Evolutionary conservation across 2,329 filamentous ascomycete species (phyloP).

Genomic region (Thyridium curvatum): DNA sequence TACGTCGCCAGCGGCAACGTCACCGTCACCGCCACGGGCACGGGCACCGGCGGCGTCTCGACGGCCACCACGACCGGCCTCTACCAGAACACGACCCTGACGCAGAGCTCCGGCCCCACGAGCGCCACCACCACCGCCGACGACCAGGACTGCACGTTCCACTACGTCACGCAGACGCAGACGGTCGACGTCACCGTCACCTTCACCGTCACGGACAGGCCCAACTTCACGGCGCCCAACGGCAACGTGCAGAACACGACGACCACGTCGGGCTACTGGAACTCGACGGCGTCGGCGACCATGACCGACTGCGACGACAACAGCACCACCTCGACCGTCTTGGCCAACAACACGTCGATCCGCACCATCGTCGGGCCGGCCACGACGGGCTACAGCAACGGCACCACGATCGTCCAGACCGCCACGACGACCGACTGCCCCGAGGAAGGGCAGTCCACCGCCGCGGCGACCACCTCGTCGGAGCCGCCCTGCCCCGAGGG

Average conservation of each 20-base stretch:
- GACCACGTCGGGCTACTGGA: slow-evolving; percentile 1
- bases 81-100: slow-evolving; percentile 1
- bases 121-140: background rate
- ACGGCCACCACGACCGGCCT: background rate
- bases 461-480: background rate
- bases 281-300: background rate
- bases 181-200: slow-evolving; percentile 7
- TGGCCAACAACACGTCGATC: too few relatives aligned
- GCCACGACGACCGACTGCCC: background rate
- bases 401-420: background rate
- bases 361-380: too few relatives aligned
- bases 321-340: background rate
- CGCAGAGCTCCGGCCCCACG: background rate
- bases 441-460: too few relatives aligned
- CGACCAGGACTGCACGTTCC: background rate
- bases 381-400: slow-evolving; percentile 1
- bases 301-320: too few relatives aligned
- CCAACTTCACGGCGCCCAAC: background rate
- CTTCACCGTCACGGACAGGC: slow-evolving; percentile 1
- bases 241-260: background rate
- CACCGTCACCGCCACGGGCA: background rate
- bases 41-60: background rate
- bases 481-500: background rate
- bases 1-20: background rate
- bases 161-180: slow-evolving; percentile 3